Base-by-base conservation (phyloP, 2,329 filamentous ascomycete species). In the Pestalotiopsis fici region DNA sequence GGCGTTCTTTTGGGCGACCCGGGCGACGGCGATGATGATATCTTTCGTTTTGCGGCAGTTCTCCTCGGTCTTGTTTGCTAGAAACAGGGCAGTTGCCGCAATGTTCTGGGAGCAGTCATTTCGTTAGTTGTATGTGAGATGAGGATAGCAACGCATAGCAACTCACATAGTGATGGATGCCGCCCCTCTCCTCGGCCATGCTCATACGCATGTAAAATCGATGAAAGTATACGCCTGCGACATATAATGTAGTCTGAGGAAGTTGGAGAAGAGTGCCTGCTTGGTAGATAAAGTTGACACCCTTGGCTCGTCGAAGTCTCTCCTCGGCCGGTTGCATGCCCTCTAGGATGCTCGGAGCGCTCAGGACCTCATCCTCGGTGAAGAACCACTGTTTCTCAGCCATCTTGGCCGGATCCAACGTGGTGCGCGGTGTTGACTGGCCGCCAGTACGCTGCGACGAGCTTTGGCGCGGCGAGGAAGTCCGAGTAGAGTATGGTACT, bases 51-150 rank as follows among this genome's bases (percentile, higher is more conserved):
- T 97, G 61, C 95, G 91, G 76, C 94, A 97, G 77, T 97, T 97
- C 78, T 99, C 96, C 77, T 99, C 95, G 23, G 97, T 95, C 79
- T 99, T 99, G 73, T 97, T 98, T 9, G 96, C 95, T 11, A 99
- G 87, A 74, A 98, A 99, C 2, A 99, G 86, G 1, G 94, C 89
- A 0, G 95, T 97, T 0, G 95, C 96, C 12, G 95, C 96, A 68
- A 97, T 93, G 74, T 91, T 91, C 90, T 92, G 75, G 18, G 59
- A 66, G 62, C 6, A 59, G 35, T 56, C n/a, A 23, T 63, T 15
- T 35, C 28, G 27, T 28, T 18, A 64, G 6, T 50, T 3, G 56
- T n/a, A 18, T 12, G 55, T 39, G 21, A 37, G 56, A 37, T 1
- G 12, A n/a, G 9, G 12, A 12, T 11, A 25, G 37, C 21, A 23